phyloP scores from a whole-genome alignment of 148 eudicot genomes.

The Vaccinium myrtillus region DNA sequence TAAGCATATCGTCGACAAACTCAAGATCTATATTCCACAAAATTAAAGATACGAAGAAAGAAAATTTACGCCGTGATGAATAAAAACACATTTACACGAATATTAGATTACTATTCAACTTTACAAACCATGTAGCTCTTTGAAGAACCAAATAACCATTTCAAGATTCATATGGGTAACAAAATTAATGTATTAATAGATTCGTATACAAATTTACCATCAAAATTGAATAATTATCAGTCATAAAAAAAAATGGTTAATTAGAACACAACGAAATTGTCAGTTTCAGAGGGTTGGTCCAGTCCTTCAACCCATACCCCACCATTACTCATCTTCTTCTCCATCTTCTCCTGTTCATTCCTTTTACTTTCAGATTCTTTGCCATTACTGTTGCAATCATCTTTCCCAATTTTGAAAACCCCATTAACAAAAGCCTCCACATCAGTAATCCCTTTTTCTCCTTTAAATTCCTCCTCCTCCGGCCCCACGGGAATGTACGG shows the following conservation, averaged over 20 bases:
- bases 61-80: too few relatives aligned
- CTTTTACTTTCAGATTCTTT: slow-evolving; percentile 16
- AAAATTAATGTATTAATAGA: too few relatives aligned
- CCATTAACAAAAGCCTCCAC: slow-evolving; percentile 60
- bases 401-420: slow-evolving; percentile 37
- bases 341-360: neutral
- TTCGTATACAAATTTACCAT: too few relatives aligned
- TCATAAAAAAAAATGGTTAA: neutral
- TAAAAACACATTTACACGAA: too few relatives aligned
- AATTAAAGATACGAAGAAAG: too few relatives aligned
- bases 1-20: too few relatives aligned
- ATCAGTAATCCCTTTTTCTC: slow-evolving; percentile 44
- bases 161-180: too few relatives aligned
- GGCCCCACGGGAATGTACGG: slow-evolving; percentile 53
- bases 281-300: slow-evolving; percentile 24
- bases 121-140: too few relatives aligned
- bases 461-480: slow-evolving; percentile 35
- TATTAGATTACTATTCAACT: too few relatives aligned
- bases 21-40: too few relatives aligned
- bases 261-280: slow-evolving; percentile 31
- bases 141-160: too few relatives aligned
- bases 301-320: slow-evolving; percentile 25
- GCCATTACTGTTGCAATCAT: slow-evolving; percentile 11
- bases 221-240: neutral
- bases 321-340: neutral